Base-by-base conservation (phyloP, 2,329 filamentous ascomycete genomes). In the Microsporum canis region DNA sequence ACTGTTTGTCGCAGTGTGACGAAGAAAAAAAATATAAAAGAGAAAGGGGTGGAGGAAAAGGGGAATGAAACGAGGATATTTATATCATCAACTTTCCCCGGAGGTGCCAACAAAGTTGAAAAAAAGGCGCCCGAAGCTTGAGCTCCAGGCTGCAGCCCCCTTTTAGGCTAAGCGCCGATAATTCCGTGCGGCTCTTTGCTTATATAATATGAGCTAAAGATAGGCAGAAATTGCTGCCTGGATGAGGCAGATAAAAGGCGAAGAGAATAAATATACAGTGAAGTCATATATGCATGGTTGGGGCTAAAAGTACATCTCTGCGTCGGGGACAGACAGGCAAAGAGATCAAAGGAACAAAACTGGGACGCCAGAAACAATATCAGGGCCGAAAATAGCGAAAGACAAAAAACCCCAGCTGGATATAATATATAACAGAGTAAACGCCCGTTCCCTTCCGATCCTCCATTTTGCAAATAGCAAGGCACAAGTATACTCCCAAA, bases 151-250 rank as follows among this genome's bases (percentile, higher is more conserved):
- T 33, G 49, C 49, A 53, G 49, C 49, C 49, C 17, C 49, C 49
- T 53, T 53, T 53, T 53, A n/a, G 49, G 49, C 49, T 53, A 53
- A 47, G 49, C 49, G 49, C 49, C 49, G 49, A 53, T 33, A 53
- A 3, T 27, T 53, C 49, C 49, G 49, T 53, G 49, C 49, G 49
- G 49, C 49, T 53, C 49, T 34, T 17, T 31, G 49, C 27, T 53
- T 53, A 53, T 3, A 5, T 53, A 53, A 53, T 3, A 5, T 5
- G 17, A 2, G 49, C 49, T 34, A 31, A 34, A 14, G 5, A 7
- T n/a, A 53, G 49, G 49, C 49, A 53, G 49, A 31, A 53, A n/a
- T 12, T 10, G 39, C 23, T 27, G 43, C 17, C 43, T 27, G 23
- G 43, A 47, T 12, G 14, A 41, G 39, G 14, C 8, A 23, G 43